Base-by-base conservation (phyloP, 2,329 filamentous ascomycete species). In the Phoma sp. region DNA sequence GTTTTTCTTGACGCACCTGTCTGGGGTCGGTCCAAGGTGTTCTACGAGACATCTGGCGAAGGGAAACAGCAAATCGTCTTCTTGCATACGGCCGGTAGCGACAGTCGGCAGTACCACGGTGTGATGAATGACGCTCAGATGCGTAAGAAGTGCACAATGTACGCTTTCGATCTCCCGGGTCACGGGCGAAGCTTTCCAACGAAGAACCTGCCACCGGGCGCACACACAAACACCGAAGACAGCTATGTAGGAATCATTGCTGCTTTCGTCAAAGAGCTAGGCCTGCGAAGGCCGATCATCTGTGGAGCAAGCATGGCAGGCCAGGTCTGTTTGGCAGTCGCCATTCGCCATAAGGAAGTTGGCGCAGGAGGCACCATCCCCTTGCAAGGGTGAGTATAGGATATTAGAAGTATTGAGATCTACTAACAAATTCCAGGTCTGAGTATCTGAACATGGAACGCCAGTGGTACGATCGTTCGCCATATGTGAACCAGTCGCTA, bases 301-400 rank as follows among this genome's bases (percentile, higher is more conserved):
- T 81, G 78, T 49, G 79, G 79, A 47, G 79, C 79, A 3, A 77
- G 75, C n/a, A 81, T 81, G 79, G 79, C 79, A 0, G 79, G 80
- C 0, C 79, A 81, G 49, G 78, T 78, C 6, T 80, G 78, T 52
- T 60, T 81, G 7, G 78, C 78, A 2, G 78, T 80, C 3, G 79
- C 80, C 3, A 77, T 78, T 9, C 69, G 78, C 32, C 71, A 77
- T 30, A 77, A 76, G 36, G 79, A 82, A 61, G 77, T 81, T 18
- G 78, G 78, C 8, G 77, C 77, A 49, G 74, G 71, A 10, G 79
- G 79, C 13, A 75, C 75, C 0, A 81, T 81, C 53, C 78, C 79
- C 22, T 58, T 81, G 22, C 78, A 81, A 61, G 77, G 74, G 70
- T 76, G 45, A 39, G 70, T 56, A 46, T 2, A 32, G 1, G 11